Conservation (phyloP, 352 stramenopile genomes). For the Phytophthora pinifolia region DNA sequence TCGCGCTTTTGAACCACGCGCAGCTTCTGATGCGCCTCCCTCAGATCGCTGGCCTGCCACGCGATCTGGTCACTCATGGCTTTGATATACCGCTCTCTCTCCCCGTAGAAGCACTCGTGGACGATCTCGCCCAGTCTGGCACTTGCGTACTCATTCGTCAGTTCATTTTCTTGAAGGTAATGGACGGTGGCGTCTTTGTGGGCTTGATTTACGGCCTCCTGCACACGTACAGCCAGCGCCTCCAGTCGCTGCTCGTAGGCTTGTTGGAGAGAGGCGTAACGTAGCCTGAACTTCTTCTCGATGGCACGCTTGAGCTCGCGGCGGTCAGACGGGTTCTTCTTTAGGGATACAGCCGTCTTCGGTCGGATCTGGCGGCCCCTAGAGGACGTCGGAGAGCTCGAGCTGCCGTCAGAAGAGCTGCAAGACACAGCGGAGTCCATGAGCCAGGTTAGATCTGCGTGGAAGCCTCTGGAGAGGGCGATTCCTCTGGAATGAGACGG, state of each 20-base stretch:
- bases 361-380: constrained; percentile 18
- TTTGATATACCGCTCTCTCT: constrained; percentile 75
- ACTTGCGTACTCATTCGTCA: constrained; percentile 66
- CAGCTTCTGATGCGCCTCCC: constrained; percentile 55
- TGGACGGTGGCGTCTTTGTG: constrained; percentile 63
- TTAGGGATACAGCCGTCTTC: constrained; percentile 8
- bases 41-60: constrained; percentile 65
- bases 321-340: constrained; percentile 16
- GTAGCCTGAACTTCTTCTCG: constrained; percentile 72
- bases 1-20: constrained; percentile 39
- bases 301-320: constrained; percentile 53
- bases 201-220: constrained; percentile 51
- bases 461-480: no score
- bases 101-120: constrained; percentile 62
- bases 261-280: constrained; percentile 66
- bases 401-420: constrained; percentile 12
- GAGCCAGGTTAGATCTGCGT: not conserved
- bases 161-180: constrained; percentile 61
- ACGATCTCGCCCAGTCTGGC: constrained; percentile 65
- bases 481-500: no score
- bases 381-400: constrained; percentile 11
- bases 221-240: constrained; percentile 50
- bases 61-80: constrained; percentile 68
- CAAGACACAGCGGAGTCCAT: constrained; percentile 6
- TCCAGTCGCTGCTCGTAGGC: constrained; percentile 75